Evolutionary conservation across 345 rosid species (phyloP), one percentile per base, ranked within the genome.

Genomic region (Ceriops zippeliana): DNA sequence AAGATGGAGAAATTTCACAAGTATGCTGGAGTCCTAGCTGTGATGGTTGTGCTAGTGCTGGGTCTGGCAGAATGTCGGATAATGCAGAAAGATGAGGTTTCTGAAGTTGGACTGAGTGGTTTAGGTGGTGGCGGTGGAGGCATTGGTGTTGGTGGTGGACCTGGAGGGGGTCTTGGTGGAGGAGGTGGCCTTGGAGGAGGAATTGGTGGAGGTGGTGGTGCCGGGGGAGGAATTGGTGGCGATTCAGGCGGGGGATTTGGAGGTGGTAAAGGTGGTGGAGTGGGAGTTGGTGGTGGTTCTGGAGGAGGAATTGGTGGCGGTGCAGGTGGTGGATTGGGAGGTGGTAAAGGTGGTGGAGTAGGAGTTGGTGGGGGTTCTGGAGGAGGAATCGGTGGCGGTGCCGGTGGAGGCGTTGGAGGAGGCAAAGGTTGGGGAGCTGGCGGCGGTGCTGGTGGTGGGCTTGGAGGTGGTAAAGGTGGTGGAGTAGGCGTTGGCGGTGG

Each of bases 11-110:
- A 63, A 53, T 5, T 62, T 47, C 60, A 37, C 7, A 73, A 68
- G 72, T 42, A 57, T 62, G 54, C 60, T 35, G 74, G 57, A 53
- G 46, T 77, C 30, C 35, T 74, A 7, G 73, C 60, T 42, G 19
- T 78, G 26, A 1, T 80, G 57, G 27, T 76, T 57, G 73, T 76
- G 67, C 46, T 82, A 47, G 84, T 73, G 32, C 30, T 84, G 17
- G 78, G 70, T 13, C 21, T 78, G 57, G 84, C 28, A 15, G 84
- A 84, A 72, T 76, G 88, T 31, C 65, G 86, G 38, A 80, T 31
- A 34, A 58, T 80, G 52, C 68, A 73, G 58, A 58, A 75, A 42
- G 66, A 79, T 34, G 72, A 53, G 1, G 32, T 62, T 21, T 7
- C 62, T 47, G 59, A 34, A 10, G 22, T 27, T 42, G 75, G 79